phyloP scores from a whole-genome alignment of 176 grass and related monocot genomes.

The Phoenix roebelenii region DNA sequence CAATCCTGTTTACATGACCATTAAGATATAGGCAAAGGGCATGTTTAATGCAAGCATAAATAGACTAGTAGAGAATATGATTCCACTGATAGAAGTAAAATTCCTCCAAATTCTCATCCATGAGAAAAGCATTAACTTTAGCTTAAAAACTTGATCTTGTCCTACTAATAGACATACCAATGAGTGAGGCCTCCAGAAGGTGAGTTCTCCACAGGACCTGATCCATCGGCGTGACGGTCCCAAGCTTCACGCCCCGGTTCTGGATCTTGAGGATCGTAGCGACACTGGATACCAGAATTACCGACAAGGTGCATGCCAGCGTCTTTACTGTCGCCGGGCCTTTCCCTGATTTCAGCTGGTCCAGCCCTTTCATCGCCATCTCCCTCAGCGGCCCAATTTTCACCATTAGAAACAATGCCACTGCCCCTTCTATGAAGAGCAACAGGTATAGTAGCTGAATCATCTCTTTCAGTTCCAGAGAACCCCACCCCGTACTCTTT shows the following conservation, averaged over 20 bases:
- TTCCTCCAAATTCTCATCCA: too few relatives aligned
- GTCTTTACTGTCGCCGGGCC: slow-evolving; percentile 88
- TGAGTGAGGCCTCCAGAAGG: slow-evolving; percentile 88
- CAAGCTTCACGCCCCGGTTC: slow-evolving; percentile 62
- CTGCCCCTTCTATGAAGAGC: slow-evolving; percentile 67
- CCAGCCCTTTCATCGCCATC: slow-evolving; percentile 63
- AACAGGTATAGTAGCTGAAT: slow-evolving; percentile 78
- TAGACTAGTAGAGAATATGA: too few relatives aligned
- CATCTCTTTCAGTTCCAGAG: slow-evolving; percentile 23
- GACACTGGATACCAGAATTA: slow-evolving; percentile 69
- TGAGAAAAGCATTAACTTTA: too few relatives aligned
- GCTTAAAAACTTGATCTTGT: too few relatives aligned
- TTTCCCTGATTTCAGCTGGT: slow-evolving; percentile 68
- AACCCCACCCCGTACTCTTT: too few relatives aligned
- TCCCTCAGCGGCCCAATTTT: slow-evolving; percentile 86
- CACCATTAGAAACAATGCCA: slow-evolving; percentile 74
- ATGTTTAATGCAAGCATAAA: too few relatives aligned
- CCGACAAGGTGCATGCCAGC: slow-evolving; percentile 66
- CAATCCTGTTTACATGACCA: too few relatives aligned
- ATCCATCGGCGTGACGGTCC: slow-evolving; percentile 86
- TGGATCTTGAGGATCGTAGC: slow-evolving; percentile 84
- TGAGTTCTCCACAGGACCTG: slow-evolving; percentile 95
- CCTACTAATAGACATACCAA: slow-evolving; percentile 32
- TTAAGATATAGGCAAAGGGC: too few relatives aligned
- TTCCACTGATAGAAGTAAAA: too few relatives aligned